phyloP scores from a whole-genome alignment of 805 yeast species.

The Maudiozyma pseudohumilis region DNA sequence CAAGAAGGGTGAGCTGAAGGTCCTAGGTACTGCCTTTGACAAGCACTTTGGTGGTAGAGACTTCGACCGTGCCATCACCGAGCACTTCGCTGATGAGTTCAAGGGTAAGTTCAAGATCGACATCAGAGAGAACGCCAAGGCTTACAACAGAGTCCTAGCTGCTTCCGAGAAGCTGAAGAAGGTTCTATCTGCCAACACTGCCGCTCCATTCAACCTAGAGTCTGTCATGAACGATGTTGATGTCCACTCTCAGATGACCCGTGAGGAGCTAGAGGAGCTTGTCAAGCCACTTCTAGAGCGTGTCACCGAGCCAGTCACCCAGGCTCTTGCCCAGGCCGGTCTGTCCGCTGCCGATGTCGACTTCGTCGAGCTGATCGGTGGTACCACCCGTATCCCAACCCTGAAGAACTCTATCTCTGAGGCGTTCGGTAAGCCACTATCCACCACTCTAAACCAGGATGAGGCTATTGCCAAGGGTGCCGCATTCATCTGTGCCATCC shows the following conservation, averaged over 20 bases:
- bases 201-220: slow-evolving; percentile 92
- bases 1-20: slow-evolving; percentile 92
- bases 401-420: slow-evolving; percentile 73
- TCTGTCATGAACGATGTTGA: slow-evolving; percentile 96
- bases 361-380: slow-evolving; percentile 93
- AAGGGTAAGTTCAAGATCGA: slow-evolving; percentile 88
- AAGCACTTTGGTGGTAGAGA: slow-evolving; percentile 98
- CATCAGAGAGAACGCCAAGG: slow-evolving; percentile 84
- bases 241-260: slow-evolving; percentile 76
- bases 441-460: slow-evolving; percentile 95
- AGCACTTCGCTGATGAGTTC: slow-evolving; percentile 91
- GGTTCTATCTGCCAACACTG: slow-evolving; percentile 88
- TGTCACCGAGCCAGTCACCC: slow-evolving; percentile 66
- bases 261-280: slow-evolving; percentile 89
- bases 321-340: slow-evolving; percentile 74
- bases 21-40: slow-evolving; percentile 85
- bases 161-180: slow-evolving; percentile 93
- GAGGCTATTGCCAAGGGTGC: slow-evolving; percentile 99
- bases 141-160: slow-evolving; percentile 81
- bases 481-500: slow-evolving; percentile 97
- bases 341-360: slow-evolving; percentile 66
- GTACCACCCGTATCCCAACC: slow-evolving; percentile 94
- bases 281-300: slow-evolving; percentile 73
- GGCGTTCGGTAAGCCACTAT: slow-evolving; percentile 74
- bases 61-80: slow-evolving; percentile 86